Conservation (phyloP, 2,329 filamentous ascomycete genomes). For the Aureobasidium sp. region DNA sequence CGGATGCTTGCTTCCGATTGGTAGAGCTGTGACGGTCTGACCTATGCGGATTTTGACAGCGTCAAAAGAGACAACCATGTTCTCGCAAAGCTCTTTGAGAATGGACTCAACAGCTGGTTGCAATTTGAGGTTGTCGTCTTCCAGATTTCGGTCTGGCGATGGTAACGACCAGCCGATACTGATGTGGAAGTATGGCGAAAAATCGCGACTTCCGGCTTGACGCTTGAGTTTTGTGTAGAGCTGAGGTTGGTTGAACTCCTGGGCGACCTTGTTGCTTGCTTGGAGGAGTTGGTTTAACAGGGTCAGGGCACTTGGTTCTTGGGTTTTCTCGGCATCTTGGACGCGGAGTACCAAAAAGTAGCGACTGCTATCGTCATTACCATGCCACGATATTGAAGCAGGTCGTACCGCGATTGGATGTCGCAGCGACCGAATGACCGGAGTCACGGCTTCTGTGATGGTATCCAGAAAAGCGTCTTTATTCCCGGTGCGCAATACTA, state of each 20-base stretch:
- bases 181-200: slow-evolving; percentile 62
- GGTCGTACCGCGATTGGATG: slow-evolving; percentile 39
- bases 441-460: slow-evolving; percentile 34
- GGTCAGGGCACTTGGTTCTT: slow-evolving; percentile 24
- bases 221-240: slow-evolving; percentile 51
- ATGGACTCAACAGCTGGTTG: slow-evolving; percentile 17
- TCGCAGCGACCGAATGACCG: slow-evolving; percentile 16
- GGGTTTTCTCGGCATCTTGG: neutral
- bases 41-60: slow-evolving; percentile 45
- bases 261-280: slow-evolving; percentile 59
- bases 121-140: slow-evolving; percentile 16
- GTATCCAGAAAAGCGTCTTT: slow-evolving; percentile 60
- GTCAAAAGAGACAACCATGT: slow-evolving; percentile 29
- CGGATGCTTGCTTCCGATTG: slow-evolving; percentile 17
- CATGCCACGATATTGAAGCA: slow-evolving; percentile 54
- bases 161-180: slow-evolving; percentile 79
- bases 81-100: neutral
- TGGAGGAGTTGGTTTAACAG: slow-evolving; percentile 48
- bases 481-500: slow-evolving; percentile 65
- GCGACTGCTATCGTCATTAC: slow-evolving; percentile 60
- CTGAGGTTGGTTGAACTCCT: slow-evolving; percentile 56
- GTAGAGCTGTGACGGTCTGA: slow-evolving; percentile 27
- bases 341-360: slow-evolving; percentile 60
- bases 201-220: slow-evolving; percentile 21
- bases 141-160: neutral